Conservation (phyloP, 164 flowering plant genomes). For the Houttuynia cordata region DNA sequence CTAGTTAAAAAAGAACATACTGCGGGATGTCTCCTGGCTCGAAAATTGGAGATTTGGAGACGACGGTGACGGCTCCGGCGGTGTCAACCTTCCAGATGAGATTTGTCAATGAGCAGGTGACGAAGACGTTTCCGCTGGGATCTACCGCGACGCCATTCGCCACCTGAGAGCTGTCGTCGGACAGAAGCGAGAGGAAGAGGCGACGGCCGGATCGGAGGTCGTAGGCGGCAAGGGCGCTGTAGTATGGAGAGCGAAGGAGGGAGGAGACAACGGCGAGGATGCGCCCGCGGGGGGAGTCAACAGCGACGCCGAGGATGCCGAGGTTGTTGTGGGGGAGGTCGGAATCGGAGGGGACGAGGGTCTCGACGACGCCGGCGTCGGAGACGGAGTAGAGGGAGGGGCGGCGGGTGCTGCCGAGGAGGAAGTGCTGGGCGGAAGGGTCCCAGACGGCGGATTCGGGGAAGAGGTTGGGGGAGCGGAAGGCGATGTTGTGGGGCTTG, state of each 20-base stretch:
- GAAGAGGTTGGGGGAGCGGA: constrained; percentile 57
- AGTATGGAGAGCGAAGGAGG: constrained; percentile 24
- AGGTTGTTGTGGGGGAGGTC: constrained; percentile 46
- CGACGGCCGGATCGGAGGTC: constrained; percentile 49
- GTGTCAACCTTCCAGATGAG: constrained; percentile 56
- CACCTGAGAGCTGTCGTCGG: constrained; percentile 15
- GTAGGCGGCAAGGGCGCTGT: constrained; percentile 42
- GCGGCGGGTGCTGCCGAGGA: constrained; percentile 42
- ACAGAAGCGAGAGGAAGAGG: constrained; percentile 44
- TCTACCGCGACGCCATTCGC: constrained; percentile 68
- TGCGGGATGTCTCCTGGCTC: constrained; percentile 6
- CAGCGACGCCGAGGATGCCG: constrained; percentile 42
- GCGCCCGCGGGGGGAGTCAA: constrained; percentile 37
- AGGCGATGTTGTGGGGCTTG: constrained; percentile 39
- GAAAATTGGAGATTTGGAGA: constrained; percentile 45
- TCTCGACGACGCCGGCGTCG: constrained; percentile 52
- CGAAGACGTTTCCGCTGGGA: constrained; percentile 61
- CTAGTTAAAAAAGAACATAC: background rate
- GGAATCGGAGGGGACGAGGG: constrained; percentile 39
- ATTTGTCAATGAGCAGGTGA: constrained; percentile 52
- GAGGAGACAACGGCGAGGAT: constrained; percentile 52
- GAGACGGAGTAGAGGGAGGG: constrained; percentile 45
- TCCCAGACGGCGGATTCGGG: constrained; percentile 66
- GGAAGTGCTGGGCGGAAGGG: constrained; percentile 53
- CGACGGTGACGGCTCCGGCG: constrained; percentile 35